Evolutionary conservation across 2,329 filamentous ascomycete species (phyloP), one percentile per base, ranked within the genome.

Genomic region (Colletotrichum abscissum): DNA sequence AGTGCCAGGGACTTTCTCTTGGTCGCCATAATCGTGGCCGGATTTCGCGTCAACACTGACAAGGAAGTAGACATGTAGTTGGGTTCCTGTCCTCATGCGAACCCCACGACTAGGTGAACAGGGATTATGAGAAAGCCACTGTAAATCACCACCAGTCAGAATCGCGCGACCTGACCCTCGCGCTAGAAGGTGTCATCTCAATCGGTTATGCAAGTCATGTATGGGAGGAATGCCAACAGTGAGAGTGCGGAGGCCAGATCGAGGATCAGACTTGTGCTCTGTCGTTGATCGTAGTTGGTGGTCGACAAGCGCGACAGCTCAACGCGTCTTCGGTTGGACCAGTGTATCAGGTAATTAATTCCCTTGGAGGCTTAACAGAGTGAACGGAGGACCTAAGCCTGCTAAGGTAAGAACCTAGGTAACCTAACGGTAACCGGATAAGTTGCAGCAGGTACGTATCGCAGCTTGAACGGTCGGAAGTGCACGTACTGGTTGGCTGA

Each of bases 1-100:
- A 67, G 63, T 33, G 59, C 16, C 60, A 60, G 60, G n/a, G 46
- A 28, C 33, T 73, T 73, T 33, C 70, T 59, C 57, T 73, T 73
- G 67, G 26, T 12, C 28, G 56, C 55, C 70, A 70, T 73, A 14
- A 22, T 56, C 30, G 42, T 28, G 35, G 60, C 55, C 33, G 28
- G n/a, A 42, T 24, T 26, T 65, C 67, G 60, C 60, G n/a, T 22
- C 24, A 56, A 26, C 5, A 33, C 55, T 46, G 28, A 22, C 33
- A 62, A 16, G 24, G 35, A 49, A 16, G 26, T 69, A 19, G 35
- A 46, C 49, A 26, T 63, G 69, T 16, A n/a, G 28, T 22, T 67
- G 14, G 3, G 38, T 56, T 16, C 38, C 14, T 42, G 22, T 52
- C 19, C 26, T 30, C 24, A 33, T 42, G 38, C 12, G 14, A 56